Evolutionary conservation across 2,329 filamentous ascomycete species (phyloP).

Genomic region (Phyllosticta citribraziliensis): DNA sequence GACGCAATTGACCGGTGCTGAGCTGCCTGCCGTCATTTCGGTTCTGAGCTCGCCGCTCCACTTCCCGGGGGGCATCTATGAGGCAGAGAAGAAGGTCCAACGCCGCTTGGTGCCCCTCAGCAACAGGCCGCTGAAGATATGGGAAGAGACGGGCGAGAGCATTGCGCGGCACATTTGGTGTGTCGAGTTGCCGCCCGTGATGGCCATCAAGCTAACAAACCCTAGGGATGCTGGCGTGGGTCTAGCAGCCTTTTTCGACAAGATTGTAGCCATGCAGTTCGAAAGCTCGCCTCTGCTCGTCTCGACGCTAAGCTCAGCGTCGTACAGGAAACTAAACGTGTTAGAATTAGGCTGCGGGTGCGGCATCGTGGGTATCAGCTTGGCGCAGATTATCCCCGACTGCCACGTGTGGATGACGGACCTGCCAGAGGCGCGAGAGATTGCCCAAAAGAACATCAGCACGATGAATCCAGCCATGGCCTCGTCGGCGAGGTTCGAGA

Average conservation of each 20-base stretch:
- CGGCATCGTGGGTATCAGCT: conserved; percentile 54
- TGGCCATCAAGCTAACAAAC: conserved; percentile 1
- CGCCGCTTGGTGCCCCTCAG: conserved; percentile 40
- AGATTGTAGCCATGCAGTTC: conserved; percentile 26
- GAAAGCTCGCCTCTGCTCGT: conserved; percentile 23
- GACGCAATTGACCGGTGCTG: conserved; percentile 17
- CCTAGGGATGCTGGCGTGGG: conserved; percentile 49
- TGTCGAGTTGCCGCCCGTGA: conserved; percentile 11
- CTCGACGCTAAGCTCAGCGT: conserved; percentile 25
- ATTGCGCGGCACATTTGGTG: conserved; percentile 65
- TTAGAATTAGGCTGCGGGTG: conserved; percentile 61
- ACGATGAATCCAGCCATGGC: conserved; percentile 32
- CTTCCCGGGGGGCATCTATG: conserved; percentile 24
- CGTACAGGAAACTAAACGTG: conserved; percentile 36
- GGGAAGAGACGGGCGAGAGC: conserved; percentile 63
- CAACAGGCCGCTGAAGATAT: conserved; percentile 40
- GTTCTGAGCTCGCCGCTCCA: conserved; percentile 45
- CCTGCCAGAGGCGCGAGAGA: conserved; percentile 52
- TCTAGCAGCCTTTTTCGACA: conserved; percentile 44
- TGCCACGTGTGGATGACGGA: conserved; percentile 54
- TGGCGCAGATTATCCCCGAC: conserved; percentile 44
- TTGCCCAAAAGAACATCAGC: conserved; percentile 47
- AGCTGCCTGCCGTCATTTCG: conserved; percentile 42
- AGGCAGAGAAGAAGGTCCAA: conserved; percentile 45
- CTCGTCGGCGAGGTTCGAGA: conserved; percentile 37